A percentile compares a stretch with the other conserved stretches of the same genome.
phyloP scores from a whole-genome alignment of 305 asterid genomes.

The Fraxinus angustifolia region DNA sequence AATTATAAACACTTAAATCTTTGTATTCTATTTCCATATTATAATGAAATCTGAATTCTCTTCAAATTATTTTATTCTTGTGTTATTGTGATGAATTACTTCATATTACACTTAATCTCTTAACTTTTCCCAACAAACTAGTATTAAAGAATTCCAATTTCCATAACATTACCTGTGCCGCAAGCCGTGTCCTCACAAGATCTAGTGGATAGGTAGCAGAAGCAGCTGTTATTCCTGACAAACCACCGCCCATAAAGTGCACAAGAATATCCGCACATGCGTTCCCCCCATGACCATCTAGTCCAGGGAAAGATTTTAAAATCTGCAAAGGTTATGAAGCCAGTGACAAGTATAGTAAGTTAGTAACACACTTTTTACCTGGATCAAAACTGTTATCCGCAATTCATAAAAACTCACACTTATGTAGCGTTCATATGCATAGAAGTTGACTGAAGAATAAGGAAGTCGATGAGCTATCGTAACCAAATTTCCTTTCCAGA shows the following conservation, averaged over 20 bases:
- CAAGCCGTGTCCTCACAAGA: slow-evolving; percentile 87
- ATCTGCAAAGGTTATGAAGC: slow-evolving; percentile 40
- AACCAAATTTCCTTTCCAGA: slow-evolving; percentile 97
- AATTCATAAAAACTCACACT: slow-evolving; percentile 45
- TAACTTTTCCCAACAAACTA: background rate
- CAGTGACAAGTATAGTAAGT: background rate
- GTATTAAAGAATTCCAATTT: background rate
- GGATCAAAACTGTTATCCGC: background rate
- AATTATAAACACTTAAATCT: background rate
- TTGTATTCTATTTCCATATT: background rate
- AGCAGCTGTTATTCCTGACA: slow-evolving; percentile 93
- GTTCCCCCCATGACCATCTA: slow-evolving; percentile 42
- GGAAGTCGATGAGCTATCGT: slow-evolving; percentile 93
- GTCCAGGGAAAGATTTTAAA: slow-evolving; percentile 59
- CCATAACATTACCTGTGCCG: slow-evolving; percentile 65
- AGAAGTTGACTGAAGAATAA: slow-evolving; percentile 81
- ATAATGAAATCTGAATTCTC: too few relatives aligned
- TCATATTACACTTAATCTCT: background rate
- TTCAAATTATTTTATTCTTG: too few relatives aligned
- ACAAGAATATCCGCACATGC: slow-evolving; percentile 48
- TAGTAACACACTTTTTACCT: background rate
- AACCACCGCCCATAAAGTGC: slow-evolving; percentile 88
- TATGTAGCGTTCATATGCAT: slow-evolving; percentile 79
- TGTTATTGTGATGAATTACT: background rate
- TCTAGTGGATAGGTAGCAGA: slow-evolving; percentile 92